Conservation (phyloP, 352 stramenopile genomes). For the Phytopythium cucurbitacearum region DNA sequence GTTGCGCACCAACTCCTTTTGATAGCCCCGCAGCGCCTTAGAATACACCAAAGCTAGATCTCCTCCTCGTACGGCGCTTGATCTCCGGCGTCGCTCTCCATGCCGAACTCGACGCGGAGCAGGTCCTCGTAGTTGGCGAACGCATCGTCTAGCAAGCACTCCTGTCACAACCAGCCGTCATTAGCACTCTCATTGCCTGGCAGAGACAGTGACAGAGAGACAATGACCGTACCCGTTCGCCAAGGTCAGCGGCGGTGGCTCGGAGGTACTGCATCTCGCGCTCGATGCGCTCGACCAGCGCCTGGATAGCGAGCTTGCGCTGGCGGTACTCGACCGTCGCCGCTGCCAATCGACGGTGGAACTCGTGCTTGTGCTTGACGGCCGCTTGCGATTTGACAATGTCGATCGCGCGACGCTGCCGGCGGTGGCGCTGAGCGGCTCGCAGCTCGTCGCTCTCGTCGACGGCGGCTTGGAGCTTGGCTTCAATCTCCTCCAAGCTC, state of each 20-base stretch:
- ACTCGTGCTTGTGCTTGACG: slow-evolving; percentile 16
- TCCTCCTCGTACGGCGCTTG: slow-evolving; percentile 6
- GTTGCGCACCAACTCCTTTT: slow-evolving; percentile 76
- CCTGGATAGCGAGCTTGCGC: slow-evolving; percentile 52
- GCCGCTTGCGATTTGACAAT: slow-evolving; percentile 8
- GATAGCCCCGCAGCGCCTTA: slow-evolving; percentile 2
- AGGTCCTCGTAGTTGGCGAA: slow-evolving; percentile 48
- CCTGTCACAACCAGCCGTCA: slow-evolving; percentile 22
- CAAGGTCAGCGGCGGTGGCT: slow-evolving; percentile 36
- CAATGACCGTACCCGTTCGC: slow-evolving; percentile 25
- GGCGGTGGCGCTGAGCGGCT: slow-evolving; percentile 10
- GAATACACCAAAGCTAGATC: slow-evolving; percentile 3
- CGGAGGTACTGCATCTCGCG: slow-evolving; percentile 56
- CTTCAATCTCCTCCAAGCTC: slow-evolving; percentile 4
- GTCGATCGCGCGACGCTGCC: slow-evolving; percentile 13
- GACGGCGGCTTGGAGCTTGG: slow-evolving; percentile 6
- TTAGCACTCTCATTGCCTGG: not conserved
- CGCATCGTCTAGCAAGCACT: slow-evolving; percentile 55
- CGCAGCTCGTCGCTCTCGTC: slow-evolving; percentile 16
- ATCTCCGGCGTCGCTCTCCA: slow-evolving; percentile 4
- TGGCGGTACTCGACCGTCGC: slow-evolving; percentile 44
- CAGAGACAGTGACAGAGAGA: not conserved
- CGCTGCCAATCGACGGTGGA: slow-evolving; percentile 26
- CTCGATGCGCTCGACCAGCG: slow-evolving; percentile 43
- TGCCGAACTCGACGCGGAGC: slow-evolving; percentile 29